These are phyloP conservation scores for Gremmenia infestans DNA, from an alignment of 2,329 filamentous ascomycete genomes.

Conservation along the genomic window DNA sequence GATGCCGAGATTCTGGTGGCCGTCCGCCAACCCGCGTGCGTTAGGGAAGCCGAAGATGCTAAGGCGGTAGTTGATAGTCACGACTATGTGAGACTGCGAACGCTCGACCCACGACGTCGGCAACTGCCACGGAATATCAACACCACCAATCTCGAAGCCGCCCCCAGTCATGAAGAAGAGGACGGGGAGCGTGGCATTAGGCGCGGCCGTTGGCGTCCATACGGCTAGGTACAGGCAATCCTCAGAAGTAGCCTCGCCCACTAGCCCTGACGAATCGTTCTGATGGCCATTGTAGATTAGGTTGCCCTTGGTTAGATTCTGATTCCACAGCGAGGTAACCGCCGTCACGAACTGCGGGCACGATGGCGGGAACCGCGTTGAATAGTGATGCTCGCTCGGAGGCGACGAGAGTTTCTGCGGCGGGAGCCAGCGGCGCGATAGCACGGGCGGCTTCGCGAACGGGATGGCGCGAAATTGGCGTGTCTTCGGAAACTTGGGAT, in stretches of 20 bases:
- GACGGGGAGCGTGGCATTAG: conserved; percentile 41
- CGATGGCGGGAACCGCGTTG: conserved; percentile 18
- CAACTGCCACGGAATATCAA: conserved; percentile 5
- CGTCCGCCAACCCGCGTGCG: neutral
- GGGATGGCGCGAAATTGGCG: conserved; percentile 42
- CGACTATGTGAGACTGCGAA: conserved; percentile 29
- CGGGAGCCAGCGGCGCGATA: conserved; percentile 36
- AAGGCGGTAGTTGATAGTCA: conserved; percentile 40
- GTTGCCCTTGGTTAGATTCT: conserved; percentile 14
- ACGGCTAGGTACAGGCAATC: conserved; percentile 28
- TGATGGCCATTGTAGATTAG: conserved; percentile 9
- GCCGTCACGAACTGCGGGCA: conserved; percentile 27
- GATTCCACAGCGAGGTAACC: conserved; percentile 28
- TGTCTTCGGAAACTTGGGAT: conserved; percentile 4
- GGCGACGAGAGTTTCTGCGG: conserved; percentile 12
- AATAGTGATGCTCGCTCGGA: conserved; percentile 14
- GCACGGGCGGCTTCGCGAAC: conserved; percentile 47
- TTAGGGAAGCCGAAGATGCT: conserved; percentile 38
- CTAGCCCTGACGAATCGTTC: conserved; percentile 21
- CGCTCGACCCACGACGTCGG: conserved; percentile 5
- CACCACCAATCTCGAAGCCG: conserved; percentile 10
- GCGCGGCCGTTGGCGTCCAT: conserved; percentile 15
- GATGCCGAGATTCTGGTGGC: conserved; percentile 40
- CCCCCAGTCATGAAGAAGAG: conserved; percentile 27
- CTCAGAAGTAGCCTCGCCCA: conserved; percentile 13